A percentile compares a stretch with the other conserved stretches of the same genome.
Conservation (phyloP, 2,329 filamentous ascomycete species). For the Graphilbum fragrans region DNA sequence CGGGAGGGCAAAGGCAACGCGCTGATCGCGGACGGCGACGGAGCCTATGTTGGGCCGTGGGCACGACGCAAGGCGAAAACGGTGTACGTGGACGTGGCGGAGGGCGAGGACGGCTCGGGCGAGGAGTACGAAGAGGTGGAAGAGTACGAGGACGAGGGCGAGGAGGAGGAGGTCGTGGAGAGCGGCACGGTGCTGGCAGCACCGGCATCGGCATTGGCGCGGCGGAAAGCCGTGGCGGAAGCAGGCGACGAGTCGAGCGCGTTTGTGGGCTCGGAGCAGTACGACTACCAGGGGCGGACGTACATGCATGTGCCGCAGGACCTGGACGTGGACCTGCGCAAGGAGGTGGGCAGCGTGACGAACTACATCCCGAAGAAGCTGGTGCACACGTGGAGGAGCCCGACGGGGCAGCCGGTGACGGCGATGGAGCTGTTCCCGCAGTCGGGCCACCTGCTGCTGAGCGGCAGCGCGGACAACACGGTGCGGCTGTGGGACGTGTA, state of each 20-base stretch:
- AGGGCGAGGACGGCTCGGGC: conserved; percentile 67
- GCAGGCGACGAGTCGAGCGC: conserved; percentile 66
- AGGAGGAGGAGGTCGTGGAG: conserved; percentile 53
- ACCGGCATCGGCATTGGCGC: conserved; percentile 38
- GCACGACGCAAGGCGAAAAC: conserved; percentile 59
- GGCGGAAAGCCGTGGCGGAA: conserved; percentile 45
- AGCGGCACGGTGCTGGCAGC: conserved; percentile 50
- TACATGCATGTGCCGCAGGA: conserved; percentile 95
- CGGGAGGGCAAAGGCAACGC: conserved; percentile 79
- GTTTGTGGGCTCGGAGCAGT: conserved; percentile 73
- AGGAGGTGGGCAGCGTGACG: conserved; percentile 66
- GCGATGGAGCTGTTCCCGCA: conserved; percentile 80
- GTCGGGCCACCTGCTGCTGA: conserved; percentile 80
- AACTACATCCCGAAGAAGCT: conserved; percentile 95
- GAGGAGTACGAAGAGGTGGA: conserved; percentile 71
- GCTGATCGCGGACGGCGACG: conserved; percentile 72
- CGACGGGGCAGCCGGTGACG: conserved; percentile 71
- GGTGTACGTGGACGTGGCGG: conserved; percentile 62
- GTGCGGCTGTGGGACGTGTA: conserved; percentile 94
- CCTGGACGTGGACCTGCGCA: conserved; percentile 71
- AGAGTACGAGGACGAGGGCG: conserved; percentile 68
- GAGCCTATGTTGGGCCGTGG: conserved; percentile 91
- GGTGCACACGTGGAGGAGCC: conserved; percentile 78
- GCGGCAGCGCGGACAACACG: conserved; percentile 79
- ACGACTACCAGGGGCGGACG: conserved; percentile 88